Percentiles rank a stretch among this genome's conserved stretches.
phyloP scores from a whole-genome alignment of 208 protist genomes.

The Leishmania arabica region DNA sequence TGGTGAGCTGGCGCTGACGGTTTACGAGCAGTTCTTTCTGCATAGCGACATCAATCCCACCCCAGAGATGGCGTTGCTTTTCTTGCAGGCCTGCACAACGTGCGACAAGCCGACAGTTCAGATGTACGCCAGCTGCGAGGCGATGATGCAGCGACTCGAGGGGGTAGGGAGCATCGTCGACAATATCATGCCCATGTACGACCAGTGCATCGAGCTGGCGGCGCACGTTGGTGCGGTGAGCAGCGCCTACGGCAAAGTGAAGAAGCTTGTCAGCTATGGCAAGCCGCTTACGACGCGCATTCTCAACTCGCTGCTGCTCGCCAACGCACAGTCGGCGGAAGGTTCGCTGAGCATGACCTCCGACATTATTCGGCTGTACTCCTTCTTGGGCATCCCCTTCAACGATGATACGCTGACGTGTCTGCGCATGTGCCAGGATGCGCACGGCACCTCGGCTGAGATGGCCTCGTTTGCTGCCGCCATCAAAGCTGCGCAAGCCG shows the following conservation, averaged over 20 bases:
- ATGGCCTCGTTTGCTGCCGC: constrained; percentile 34
- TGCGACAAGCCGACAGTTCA: constrained; percentile 50
- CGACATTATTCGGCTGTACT: constrained; percentile 71
- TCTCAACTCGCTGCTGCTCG: constrained; percentile 85
- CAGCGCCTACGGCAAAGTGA: constrained; percentile 69
- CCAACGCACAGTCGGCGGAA: constrained; percentile 76
- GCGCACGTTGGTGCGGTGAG: constrained; percentile 76
- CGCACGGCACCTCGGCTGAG: constrained; percentile 43
- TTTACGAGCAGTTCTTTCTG: constrained; percentile 76
- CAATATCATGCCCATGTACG: constrained; percentile 57
- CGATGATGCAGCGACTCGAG: constrained; percentile 68
- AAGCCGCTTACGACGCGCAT: constrained; percentile 78
- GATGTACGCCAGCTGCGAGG: constrained; percentile 63
- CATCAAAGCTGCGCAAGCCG: constrained; percentile 26
- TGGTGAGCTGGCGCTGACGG: constrained; percentile 72
- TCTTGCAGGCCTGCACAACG: constrained; percentile 75
- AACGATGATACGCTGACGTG: constrained; percentile 79
- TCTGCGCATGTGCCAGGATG: constrained; percentile 47
- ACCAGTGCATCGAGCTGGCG: constrained; percentile 85
- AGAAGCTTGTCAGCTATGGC: constrained; percentile 77
- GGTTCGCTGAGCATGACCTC: constrained; percentile 62
- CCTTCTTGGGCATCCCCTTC: constrained; percentile 46
- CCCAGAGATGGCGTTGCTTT: constrained; percentile 81
- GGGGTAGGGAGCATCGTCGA: constrained; percentile 69
- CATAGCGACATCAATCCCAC: constrained; percentile 78